Evolutionary conservation across 352 stramenopile species (phyloP).

Genomic region (Aphanomyces astaci): DNA sequence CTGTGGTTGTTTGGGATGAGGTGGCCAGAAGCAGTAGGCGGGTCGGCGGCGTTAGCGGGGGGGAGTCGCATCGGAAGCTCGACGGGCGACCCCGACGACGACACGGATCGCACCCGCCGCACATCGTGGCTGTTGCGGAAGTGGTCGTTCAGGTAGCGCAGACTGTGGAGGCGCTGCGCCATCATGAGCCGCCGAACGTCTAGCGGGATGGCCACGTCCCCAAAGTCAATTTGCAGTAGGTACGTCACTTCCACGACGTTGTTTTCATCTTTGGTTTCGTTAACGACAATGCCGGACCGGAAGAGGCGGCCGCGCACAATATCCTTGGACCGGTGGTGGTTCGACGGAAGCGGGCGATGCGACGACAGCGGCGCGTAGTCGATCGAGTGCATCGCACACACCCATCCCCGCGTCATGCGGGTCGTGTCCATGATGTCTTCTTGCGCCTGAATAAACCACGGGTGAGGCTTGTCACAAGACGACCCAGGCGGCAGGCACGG

Average conservation of each 20-base stretch:
- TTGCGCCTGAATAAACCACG: conserved; percentile 53
- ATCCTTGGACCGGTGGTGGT: conserved; percentile 38
- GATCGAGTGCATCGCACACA: conserved; percentile 68
- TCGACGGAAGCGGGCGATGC: conserved; percentile 43
- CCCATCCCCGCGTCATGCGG: conserved; percentile 55
- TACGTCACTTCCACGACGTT: conserved; percentile 82
- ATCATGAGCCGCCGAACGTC: conserved; percentile 12
- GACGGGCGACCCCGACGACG: background rate
- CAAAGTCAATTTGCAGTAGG: conserved; percentile 78
- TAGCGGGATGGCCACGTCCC: conserved; percentile 30
- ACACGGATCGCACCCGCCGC: background rate
- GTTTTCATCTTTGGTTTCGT: conserved; percentile 62
- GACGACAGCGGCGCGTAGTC: conserved; percentile 46
- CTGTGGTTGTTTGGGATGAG: background rate
- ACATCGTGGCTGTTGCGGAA: background rate
- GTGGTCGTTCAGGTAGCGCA: conserved; percentile 8
- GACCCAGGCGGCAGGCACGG: no score
- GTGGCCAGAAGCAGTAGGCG: background rate
- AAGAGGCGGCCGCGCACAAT: conserved; percentile 78
- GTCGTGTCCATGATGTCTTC: conserved; percentile 80
- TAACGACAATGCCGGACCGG: conserved; percentile 69
- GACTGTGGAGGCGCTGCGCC: conserved; percentile 4
- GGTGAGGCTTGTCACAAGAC: no score
- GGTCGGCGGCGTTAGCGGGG: background rate
- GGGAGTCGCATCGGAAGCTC: background rate